phyloP scores from a whole-genome alignment of 1,139 yeast genomes.

The Candida tropicalis region DNA sequence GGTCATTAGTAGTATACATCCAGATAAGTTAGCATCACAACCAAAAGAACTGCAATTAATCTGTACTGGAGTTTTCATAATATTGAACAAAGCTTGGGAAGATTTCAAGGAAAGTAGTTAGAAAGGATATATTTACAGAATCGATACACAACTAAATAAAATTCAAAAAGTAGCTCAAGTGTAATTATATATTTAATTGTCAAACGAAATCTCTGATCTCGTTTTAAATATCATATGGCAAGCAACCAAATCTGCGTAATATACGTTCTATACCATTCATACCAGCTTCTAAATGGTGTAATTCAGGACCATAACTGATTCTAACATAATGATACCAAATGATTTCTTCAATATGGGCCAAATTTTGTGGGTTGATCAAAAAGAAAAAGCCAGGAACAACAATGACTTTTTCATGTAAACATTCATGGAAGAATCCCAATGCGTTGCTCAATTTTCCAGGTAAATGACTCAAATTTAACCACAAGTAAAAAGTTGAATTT shows the following conservation, averaged over 20 bases:
- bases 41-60: constrained; percentile 73
- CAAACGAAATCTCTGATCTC: too few species aligned
- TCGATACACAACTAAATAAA: neutral
- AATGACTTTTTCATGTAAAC: constrained; percentile 64
- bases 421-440: constrained; percentile 69
- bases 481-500: constrained; percentile 64
- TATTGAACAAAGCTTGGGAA: constrained; percentile 91
- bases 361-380: constrained; percentile 65
- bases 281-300: constrained; percentile 56
- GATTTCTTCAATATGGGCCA: constrained; percentile 61
- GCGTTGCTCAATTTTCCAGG: constrained; percentile 65
- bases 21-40: constrained; percentile 70
- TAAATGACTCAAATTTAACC: constrained; percentile 62
- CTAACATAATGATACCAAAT: constrained; percentile 68
- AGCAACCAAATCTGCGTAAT: constrained; percentile 46
- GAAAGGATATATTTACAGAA: too few species aligned
- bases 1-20: constrained; percentile 92
- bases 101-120: constrained; percentile 49
- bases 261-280: constrained; percentile 70
- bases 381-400: constrained; percentile 72
- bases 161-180: too few species aligned
- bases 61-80: constrained; percentile 84
- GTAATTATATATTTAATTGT: too few species aligned
- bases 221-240: constrained; percentile 31
- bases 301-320: constrained; percentile 66